These are phyloP conservation scores for Amanita fuliginea DNA, from an alignment of 768 basidiomycete species.

Conservation along the genomic window DNA sequence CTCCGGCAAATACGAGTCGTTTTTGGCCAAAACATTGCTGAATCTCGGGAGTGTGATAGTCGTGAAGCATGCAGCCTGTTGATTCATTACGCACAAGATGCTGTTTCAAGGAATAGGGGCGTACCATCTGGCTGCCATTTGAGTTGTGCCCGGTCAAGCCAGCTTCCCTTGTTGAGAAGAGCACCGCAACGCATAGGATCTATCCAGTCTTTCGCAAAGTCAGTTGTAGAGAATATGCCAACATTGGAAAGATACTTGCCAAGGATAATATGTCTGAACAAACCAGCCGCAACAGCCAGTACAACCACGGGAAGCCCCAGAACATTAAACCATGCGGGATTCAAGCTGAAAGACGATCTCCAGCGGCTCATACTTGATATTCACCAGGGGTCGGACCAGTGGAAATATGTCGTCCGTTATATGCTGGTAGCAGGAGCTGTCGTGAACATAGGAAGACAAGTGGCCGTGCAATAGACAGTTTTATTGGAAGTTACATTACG, in stretches of 20 bases:
- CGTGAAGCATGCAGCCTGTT: constrained; percentile 71
- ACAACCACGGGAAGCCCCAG: constrained; percentile 25
- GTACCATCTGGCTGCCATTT: constrained; percentile 88
- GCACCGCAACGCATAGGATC: constrained; percentile 70
- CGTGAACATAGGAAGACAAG: neutral
- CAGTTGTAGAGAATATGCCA: neutral
- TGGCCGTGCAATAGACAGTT: neutral
- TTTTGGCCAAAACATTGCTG: constrained; percentile 44
- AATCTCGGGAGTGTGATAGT: constrained; percentile 46
- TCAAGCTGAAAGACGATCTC: constrained; percentile 19
- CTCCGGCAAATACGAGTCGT: constrained; percentile 70
- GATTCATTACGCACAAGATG: neutral
- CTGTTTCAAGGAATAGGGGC: constrained; percentile 11
- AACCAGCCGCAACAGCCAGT: constrained; percentile 31
- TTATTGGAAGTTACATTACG: neutral
- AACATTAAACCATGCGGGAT: constrained; percentile 42
- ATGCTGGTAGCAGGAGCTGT: neutral
- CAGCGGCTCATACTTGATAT: constrained; percentile 11
- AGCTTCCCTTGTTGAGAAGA: constrained; percentile 60
- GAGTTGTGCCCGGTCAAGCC: constrained; percentile 55
- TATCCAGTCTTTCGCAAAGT: constrained; percentile 38
- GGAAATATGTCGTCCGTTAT: neutral
- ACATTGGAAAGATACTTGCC: constrained; percentile 19
- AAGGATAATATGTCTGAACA: constrained; percentile 28
- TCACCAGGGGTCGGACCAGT: neutral